Evolutionary conservation across 2,329 filamentous ascomycete genomes (phyloP), one percentile per base, ranked within the genome.

Genomic region (Penicillium oxalicum): DNA sequence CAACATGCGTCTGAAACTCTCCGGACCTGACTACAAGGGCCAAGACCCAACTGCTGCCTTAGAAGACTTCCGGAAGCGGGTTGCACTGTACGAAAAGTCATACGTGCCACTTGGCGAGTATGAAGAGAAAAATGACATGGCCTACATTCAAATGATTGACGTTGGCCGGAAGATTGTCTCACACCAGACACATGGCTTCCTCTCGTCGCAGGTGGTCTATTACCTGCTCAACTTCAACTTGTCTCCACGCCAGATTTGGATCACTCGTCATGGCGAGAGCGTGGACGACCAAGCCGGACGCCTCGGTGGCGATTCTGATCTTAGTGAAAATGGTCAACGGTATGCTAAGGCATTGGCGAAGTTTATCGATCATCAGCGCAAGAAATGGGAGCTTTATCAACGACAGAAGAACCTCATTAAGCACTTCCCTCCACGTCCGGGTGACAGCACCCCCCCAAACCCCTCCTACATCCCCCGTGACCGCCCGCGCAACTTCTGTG

Each of bases 191-290:
- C 86, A 86, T 57, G 93, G 93, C 5, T 98, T 98, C 69, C 77
- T 98, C 42, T 90, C 90, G 49, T 88, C 87, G 35, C 88, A 93
- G 54, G 93, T 95, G 47, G 90, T 93, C 48, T 95, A 91, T 56
- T 98, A 97, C 62, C 78, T 98, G 8, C 86, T 93, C 40, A 97
- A 95, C 60, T 98, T 98, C 77, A 97, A 98, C 61, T 79, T 98
- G 12, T 88, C 91, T 0, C 91, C 93, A 0, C 81, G 93, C 47
- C 91, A 96, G 69, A 97, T 98, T 52, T 98, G 93, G 93, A 94
- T 98, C 64, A 97, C 93, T 1, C 79, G 93, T 44, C 93, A 97
- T 64, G 93, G 93, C 37, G 88, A 96, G 70, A 96, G 90, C 48
- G 67, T 81, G 52, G 93, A 98, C 67, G 96, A 98, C 64, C 78